Percentiles rank a stretch among this genome's conserved stretches.
These are phyloP conservation scores for Polytolypa hystricis DNA, from an alignment of 2,329 filamentous ascomycete genomes.

Conservation along the genomic window DNA sequence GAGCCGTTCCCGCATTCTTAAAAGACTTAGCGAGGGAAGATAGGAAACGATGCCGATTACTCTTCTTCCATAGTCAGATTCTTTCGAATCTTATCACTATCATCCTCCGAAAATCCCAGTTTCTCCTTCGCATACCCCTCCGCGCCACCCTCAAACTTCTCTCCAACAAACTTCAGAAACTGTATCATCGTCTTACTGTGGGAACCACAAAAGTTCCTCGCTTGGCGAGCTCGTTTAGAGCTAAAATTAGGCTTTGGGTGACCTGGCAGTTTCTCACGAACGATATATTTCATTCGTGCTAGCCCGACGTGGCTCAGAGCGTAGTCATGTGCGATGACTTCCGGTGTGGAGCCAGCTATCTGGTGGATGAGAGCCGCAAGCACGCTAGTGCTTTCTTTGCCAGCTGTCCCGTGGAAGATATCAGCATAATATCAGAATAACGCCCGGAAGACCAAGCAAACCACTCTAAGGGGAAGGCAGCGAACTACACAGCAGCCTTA, in stretches of 20 bases:
- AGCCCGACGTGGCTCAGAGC: slow-evolving; percentile 19
- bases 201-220: slow-evolving; percentile 19
- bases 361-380: slow-evolving; percentile 54
- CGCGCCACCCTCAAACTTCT: slow-evolving; percentile 47
- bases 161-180: slow-evolving; percentile 43
- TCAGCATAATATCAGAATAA: neutral
- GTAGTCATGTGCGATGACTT: slow-evolving; percentile 38
- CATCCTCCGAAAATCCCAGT: slow-evolving; percentile 46
- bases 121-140: slow-evolving; percentile 51
- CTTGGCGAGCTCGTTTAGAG: slow-evolving; percentile 30
- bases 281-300: slow-evolving; percentile 37
- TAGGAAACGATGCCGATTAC: too few species aligned
- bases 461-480: neutral
- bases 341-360: slow-evolving; percentile 50
- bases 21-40: too few species aligned
- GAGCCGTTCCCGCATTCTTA: too few species aligned
- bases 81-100: slow-evolving; percentile 38
- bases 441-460: neutral
- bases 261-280: slow-evolving; percentile 38
- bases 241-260: slow-evolving; percentile 33
- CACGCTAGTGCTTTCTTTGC: slow-evolving; percentile 66
- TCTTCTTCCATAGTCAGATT: slow-evolving; percentile 30
- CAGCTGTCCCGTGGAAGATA: slow-evolving; percentile 21
- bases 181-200: slow-evolving; percentile 39
- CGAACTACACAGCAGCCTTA: neutral